Evolutionary conservation across 1,284 basidiomycete genomes (phyloP), one percentile per base, ranked within the genome.

Genomic region (Tilletiaria anomala): DNA sequence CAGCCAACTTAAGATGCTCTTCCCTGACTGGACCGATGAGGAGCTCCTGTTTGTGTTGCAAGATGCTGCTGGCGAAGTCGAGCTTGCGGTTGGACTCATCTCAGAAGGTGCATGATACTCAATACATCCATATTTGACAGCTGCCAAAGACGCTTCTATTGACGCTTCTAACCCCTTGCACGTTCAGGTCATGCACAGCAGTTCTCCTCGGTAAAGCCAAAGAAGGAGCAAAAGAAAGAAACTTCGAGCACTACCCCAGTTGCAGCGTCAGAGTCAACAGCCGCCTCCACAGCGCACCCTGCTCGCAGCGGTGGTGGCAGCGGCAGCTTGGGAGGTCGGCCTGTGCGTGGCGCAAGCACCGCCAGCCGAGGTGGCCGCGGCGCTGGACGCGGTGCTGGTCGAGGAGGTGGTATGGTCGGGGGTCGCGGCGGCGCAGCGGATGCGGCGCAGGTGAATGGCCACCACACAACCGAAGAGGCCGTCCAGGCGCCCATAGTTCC

Each of bases 131-230:
- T 15, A 10, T 3, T 15, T 15, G 32, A 14, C 16, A 6, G n/a
- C 15, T 35, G 21, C 19, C n/a, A n/a, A n/a, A n/a, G n/a, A n/a
- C n/a, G n/a, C n/a, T n/a, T n/a, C 5, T 22, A 8, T 11, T 11
- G 3, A 16, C 15, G 2, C 12, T 11, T 24, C 18, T 17, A 14
- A 17, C 21, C 11, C 43, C 12, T 12, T 3, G 15, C 39, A 10
- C 31, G 2, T 42, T 43, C 61, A 86, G 84, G 84, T 58, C 75
- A 75, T 52, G 80, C 75, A 34, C 76, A 80, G 66, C 83, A 83
- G 68, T 89, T 85, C 82, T 83, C 78, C 35, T 78, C 82, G 36
- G 84, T 87, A 51, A 78, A 78, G 54, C 78, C 77, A 67, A 88
- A 87, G 76, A 88, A 85, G 73, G 56, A 60, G 40, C 35, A 43